Base-by-base conservation (phyloP, 1,139 yeast genomes). In the Taphrina wiesneri region DNA sequence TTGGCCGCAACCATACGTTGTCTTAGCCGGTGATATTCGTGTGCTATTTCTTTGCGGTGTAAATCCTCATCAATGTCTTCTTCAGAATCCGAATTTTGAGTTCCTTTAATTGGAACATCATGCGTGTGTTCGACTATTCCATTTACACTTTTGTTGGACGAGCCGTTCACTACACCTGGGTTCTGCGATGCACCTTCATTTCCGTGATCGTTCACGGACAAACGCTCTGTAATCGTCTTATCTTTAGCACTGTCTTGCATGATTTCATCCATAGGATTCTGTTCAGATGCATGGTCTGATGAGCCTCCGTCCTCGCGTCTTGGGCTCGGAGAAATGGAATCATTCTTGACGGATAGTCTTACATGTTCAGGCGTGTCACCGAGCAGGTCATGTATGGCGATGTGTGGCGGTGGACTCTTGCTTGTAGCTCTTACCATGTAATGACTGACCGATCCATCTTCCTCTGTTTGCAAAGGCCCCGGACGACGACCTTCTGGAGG, bases 361-460 rank as follows among this genome's bases (percentile, higher is more conserved):
- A 49, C 41, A n/a, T 51, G 36, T 17, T 52, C 43, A 1, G 64
- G 34, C 11, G 56, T 52, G 36, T 60, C 64, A 5, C 64, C 64
- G 15, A 60, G 41, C 45, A 60, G 17, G 21, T 60, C 64, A 32
- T 60, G 64, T 6, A 60, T 60, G 11, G 64, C 64, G 21, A 60
- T 51, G 28, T 60, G 64, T 15, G 64, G 64, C 17, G 64, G 64
- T 11, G 64, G 64, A 26, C 57, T 49, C 39, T 60, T 60, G 49
- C n/a, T 30, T 17, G 64, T 60, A 39, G 57, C 56, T 9, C 64
- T 49, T n/a, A 60, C 64, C 64, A 60, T 60, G 57, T 51, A 60
- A 43, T 60, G 64, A 25, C 56, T 47, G 32, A 60, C 64, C 4
- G 57, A n/a, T 17, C 64, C 64, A n/a, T 60, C 51, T 19, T 43